These are phyloP conservation scores for Hirschioporus abietinus DNA, from an alignment of 768 basidiomycete genomes.

Conservation along the genomic window DNA sequence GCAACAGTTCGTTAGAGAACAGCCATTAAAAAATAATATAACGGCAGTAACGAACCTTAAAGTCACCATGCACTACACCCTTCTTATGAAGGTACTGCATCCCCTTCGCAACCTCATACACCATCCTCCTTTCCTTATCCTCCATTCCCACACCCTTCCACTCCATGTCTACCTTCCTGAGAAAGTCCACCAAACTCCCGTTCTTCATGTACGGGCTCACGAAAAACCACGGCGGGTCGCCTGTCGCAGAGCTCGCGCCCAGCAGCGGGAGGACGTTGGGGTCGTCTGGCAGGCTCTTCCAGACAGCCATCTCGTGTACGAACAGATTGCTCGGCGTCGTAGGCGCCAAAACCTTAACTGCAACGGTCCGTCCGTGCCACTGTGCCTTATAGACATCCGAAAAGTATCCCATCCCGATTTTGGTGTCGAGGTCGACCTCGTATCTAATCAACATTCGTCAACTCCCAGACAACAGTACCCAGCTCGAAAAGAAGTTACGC, in stretches of 20 bases:
- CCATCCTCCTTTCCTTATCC: conserved; percentile 47
- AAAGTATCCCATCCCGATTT: conserved; percentile 71
- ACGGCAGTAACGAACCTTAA: conserved; percentile 49
- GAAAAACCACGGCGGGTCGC: conserved; percentile 72
- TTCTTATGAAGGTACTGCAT: conserved; percentile 75
- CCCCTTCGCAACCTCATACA: conserved; percentile 72
- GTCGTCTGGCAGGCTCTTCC: conserved; percentile 30
- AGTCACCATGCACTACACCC: conserved; percentile 72
- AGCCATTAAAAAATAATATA: not conserved
- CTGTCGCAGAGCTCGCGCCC: conserved; percentile 69
- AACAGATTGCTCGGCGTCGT: conserved; percentile 61
- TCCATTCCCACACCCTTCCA: conserved; percentile 17
- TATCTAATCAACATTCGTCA: conserved; percentile 35
- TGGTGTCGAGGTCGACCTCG: conserved; percentile 66
- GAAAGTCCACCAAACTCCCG: conserved; percentile 56
- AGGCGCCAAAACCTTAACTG: conserved; percentile 67
- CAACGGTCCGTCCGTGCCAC: conserved; percentile 63
- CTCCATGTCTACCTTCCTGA: conserved; percentile 24
- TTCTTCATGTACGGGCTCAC: conserved; percentile 69
- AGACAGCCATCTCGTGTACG: conserved; percentile 47
- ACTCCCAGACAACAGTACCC: conserved; percentile 5
- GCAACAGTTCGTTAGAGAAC: not conserved
- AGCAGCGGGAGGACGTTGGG: conserved; percentile 67
- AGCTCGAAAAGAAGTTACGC: conserved; percentile 10
- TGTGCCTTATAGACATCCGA: conserved; percentile 73